Base-by-base conservation (phyloP, 352 stramenopile species). In the Phytophthora palmivora region DNA sequence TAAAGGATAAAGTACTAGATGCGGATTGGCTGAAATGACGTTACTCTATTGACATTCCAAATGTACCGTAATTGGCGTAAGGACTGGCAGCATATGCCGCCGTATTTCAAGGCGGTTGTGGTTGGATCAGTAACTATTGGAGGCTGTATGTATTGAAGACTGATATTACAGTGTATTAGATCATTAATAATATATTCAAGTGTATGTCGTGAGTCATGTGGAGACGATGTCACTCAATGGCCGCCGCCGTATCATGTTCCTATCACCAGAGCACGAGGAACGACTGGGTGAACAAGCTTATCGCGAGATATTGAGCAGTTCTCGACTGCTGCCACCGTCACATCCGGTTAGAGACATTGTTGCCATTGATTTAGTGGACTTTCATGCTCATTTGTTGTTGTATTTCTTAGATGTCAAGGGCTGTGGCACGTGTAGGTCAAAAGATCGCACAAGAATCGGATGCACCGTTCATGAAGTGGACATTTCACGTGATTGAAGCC, bases 401-500 rank as follows among this genome's bases (percentile, higher is more conserved):
- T 19, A 12, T 34, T 4, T 19, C 8, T 39, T 41, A 90, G 78
- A 89, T 87, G 77, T 77, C 80, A 11, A 66, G 67, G 7, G 80
- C 81, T 2, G 83, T 92, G 55, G 60, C 60, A 19, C 78, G 78
- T 45, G 78, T 92, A 9, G 83, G 83, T 1, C 51, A 38, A 16
- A 82, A 87, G 48, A 88, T 92, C 44, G 61, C 67, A 3, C 41
- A 75, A 39, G 67, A 84, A 48, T 63, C 81, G 14, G 55, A 75
- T 15, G 70, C 69, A 9, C 56, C 72, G 21, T 72, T 65, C 52
- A 87, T 92, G 70, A 85, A 88, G 51, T 92, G 83, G 83, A 70
- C 76, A 48, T 92, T 92, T 47, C 77, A 87, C 41, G 80, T 90
- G 39, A 79, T 92, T 22, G 72, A 88, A 28, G 74, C 78, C 14